Percentiles rank a stretch among this genome's conserved stretches.
phyloP scores from a whole-genome alignment of 2,329 filamentous ascomycete genomes.

The Verticillium longisporum region DNA sequence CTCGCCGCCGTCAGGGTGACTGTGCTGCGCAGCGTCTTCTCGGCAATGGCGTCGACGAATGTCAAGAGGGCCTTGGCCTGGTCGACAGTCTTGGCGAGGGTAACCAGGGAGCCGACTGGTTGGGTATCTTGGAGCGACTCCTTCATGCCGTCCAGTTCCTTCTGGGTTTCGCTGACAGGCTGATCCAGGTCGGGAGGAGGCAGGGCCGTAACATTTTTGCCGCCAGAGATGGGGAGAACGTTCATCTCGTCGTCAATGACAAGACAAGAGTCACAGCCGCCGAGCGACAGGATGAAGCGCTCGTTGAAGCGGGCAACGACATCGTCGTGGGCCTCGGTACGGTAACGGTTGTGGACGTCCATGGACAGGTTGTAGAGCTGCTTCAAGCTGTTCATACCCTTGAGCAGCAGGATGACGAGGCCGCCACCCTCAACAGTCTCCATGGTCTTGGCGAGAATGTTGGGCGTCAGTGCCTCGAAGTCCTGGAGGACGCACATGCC shows the following conservation, averaged over 20 bases:
- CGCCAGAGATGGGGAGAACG: constrained; percentile 92
- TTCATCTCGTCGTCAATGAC: constrained; percentile 98
- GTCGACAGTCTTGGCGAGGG: constrained; percentile 82
- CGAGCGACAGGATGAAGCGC: constrained; percentile 88
- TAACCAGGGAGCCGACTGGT: constrained; percentile 77
- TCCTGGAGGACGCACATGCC: constrained; percentile 98
- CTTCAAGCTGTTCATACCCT: constrained; percentile 95
- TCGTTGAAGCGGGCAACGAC: constrained; percentile 97
- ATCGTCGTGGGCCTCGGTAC: constrained; percentile 92
- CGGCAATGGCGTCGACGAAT: constrained; percentile 91
- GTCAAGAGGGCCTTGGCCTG: constrained; percentile 96
- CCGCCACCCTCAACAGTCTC: constrained; percentile 98
- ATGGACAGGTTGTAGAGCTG: constrained; percentile 95
- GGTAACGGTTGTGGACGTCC: constrained; percentile 95
- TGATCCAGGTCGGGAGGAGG: constrained; percentile 70
- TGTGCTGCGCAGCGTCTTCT: constrained; percentile 91
- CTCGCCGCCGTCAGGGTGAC: constrained; percentile 91
- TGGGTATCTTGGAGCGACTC: constrained; percentile 79
- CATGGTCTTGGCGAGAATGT: constrained; percentile 86
- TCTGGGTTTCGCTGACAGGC: constrained; percentile 61
- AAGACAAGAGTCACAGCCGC: constrained; percentile 89
- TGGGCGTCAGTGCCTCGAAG: constrained; percentile 97
- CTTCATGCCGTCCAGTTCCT: constrained; percentile 81
- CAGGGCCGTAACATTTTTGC: constrained; percentile 78
- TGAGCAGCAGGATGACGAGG: constrained; percentile 80